Base-by-base conservation (phyloP, 2,329 filamentous ascomycete species). In the Fonsecaea multimorphosa region DNA sequence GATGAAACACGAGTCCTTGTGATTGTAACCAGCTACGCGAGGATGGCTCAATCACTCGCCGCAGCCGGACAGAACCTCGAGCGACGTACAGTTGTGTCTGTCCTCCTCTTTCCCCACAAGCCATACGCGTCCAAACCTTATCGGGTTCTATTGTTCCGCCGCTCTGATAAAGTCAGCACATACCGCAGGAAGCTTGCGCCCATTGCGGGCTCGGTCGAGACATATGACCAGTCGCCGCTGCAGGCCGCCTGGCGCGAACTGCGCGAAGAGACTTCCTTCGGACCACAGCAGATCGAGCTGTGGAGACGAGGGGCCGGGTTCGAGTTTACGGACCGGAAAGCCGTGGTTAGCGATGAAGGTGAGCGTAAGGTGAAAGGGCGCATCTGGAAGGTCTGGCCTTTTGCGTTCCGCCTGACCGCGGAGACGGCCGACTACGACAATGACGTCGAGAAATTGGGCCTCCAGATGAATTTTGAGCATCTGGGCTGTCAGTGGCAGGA, bases 401-500 rank as follows among this genome's bases (percentile, higher is more conserved):
- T 90, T 69, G 84, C 81, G 0, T 90, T 66, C 44, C 67, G 67
- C n/a, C 51, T 68, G 36, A 66, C 68, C 61, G 66, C 60, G 19
- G 57, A 69, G 1, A 27, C 12, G 1, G 51, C 54, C 32, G 62
- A 70, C 31, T 55, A 70, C 29, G 58, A 61, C 31, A 64, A 61
- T 22, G 67, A 85, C 73, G 75, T 80, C 11, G 55, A 7, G 77
- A 81, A 83, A 62, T 73, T 79, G 11, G 78, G 77, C 5, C 86
- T 90, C 62, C 72, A 74, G 1, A 81, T 86, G 31, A 84, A 90
- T 73, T 87, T 85, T 85, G 88, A 90, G 74, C 87, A 90, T 70
- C 82, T 86, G 1, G 79, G 75, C 0, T 88, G 82, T 78, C 76
- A 78, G 29, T 89, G 87, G 85, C 83, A 85, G 68, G 79, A 85